Evolutionary conservation across 2,329 filamentous ascomycete species (phyloP), one percentile per base, ranked within the genome.

Genomic region (Fusarium protoensiforme): DNA sequence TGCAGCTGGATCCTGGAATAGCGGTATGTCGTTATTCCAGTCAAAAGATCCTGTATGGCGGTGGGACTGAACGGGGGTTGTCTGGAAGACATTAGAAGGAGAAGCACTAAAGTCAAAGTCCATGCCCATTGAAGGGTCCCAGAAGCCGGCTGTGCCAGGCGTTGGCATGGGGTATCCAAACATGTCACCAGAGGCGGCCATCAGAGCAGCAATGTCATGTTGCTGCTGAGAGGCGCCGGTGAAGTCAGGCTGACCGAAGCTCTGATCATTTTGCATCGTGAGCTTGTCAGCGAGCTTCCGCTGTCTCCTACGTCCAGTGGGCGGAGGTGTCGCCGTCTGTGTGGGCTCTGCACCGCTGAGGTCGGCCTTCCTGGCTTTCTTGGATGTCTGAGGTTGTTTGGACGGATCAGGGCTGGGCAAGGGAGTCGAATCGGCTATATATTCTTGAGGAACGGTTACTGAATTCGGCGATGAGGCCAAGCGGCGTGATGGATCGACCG

Each of bases 91-190:
- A 61, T 84, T 82, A 22, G 82, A 77, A 22, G 82, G 83, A 22
- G 85, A 80, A 20, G 83, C 80, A 54, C 83, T 81, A 68, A 91
- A 91, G 75, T 91, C 89, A 61, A 92, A 81, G 65, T 91, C 89
- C 87, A 92, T 90, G 27, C 83, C 85, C 85, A 91, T 87, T 60
- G 87, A 85, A 5, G 85, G 82, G 67, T 90, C 88, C 90, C 90
- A 92, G 71, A 91, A 91, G 39, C 85, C 88, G 4, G 83, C 80
- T 1, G 87, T 84, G 35, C 85, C 85, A 22, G 89, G 87, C 4
- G 88, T 88, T n/a, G 90, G 89, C 80, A 92, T 84, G 31, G 90
- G 88, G 76, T 90, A 91, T 29, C 84, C 84, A 77, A 91, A 91
- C 80, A 92, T 84, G 73, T 91, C 89, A 63, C 84, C 84, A 14